These are phyloP conservation scores for Sugiyamaella americana DNA, from an alignment of 805 yeast genomes.

Conservation along the genomic window DNA sequence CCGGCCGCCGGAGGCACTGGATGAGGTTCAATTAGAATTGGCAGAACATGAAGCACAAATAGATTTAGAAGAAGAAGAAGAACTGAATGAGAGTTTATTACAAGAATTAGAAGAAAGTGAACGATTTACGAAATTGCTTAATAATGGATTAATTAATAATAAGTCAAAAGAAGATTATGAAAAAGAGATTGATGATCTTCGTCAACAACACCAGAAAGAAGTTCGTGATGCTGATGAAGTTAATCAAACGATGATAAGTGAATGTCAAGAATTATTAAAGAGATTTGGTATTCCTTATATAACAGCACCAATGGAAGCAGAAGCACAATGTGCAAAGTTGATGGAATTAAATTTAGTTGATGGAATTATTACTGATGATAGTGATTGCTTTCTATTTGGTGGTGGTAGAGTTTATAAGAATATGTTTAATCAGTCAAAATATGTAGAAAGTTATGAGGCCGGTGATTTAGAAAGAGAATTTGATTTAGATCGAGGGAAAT, in stretches of 20 bases:
- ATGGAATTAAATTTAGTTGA: constrained; percentile 68
- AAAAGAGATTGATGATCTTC: constrained; percentile 37
- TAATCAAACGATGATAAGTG: constrained; percentile 74
- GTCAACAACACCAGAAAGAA: constrained; percentile 57
- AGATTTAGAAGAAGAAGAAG: constrained; percentile 65
- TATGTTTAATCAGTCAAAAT: constrained; percentile 89
- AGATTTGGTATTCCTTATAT: constrained; percentile 91
- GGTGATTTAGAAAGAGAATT: constrained; percentile 54
- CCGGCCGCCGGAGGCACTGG: background rate
- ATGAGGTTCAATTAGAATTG: constrained; percentile 1
- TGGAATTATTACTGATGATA: constrained; percentile 95
- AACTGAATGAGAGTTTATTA: constrained; percentile 52
- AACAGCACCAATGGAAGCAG: constrained; percentile 98
- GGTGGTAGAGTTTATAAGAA: constrained; percentile 77
- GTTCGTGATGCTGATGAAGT: constrained; percentile 90
- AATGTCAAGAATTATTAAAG: constrained; percentile 81
- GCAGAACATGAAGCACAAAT: constrained; percentile 25
- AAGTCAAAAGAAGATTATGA: constrained; percentile 13
- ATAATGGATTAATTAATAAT: constrained; percentile 16
- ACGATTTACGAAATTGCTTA: constrained; percentile 45
- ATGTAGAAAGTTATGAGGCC: constrained; percentile 74
- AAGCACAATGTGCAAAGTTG: constrained; percentile 92
- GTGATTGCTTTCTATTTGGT: constrained; percentile 93
- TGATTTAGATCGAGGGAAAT: constrained; percentile 54
- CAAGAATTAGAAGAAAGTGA: constrained; percentile 71